Evolutionary conservation across 306 rosid genomes (phyloP).

Genomic region (cucumber (Cucumis sativus)): DNA sequence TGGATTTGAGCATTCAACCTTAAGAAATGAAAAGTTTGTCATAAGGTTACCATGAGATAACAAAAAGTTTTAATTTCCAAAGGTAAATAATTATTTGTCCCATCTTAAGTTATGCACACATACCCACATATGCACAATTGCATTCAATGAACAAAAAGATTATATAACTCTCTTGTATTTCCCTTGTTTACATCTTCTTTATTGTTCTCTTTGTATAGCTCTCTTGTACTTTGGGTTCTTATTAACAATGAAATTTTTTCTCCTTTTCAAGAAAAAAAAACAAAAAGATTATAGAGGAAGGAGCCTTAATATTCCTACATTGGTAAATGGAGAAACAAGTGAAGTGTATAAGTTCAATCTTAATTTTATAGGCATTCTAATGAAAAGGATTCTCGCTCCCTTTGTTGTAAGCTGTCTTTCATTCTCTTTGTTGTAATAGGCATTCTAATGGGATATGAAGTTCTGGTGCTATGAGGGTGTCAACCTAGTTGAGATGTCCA

Average conservation of each 20-base stretch:
- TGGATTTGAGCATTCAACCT: conserved; percentile 71
- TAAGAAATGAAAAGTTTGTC: conserved; percentile 1
- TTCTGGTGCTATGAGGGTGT: no score
- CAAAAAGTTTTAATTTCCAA: neutral
- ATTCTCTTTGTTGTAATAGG: no score
- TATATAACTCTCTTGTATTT: no score
- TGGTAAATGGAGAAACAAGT: neutral
- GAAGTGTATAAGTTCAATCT: neutral
- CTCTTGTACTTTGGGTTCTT: no score
- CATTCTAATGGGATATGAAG: no score
- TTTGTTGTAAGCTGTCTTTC: no score
- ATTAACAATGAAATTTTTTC: no score
- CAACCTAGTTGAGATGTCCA: no score
- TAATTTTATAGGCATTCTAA: neutral
- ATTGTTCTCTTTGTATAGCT: no score
- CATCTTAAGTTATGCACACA: neutral
- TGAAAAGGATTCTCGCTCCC: no score
- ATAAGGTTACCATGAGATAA: conserved; percentile 2
- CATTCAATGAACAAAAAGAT: neutral
- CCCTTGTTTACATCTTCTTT: no score
- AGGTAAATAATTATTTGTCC: neutral
- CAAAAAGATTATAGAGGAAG: neutral
- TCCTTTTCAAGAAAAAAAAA: neutral
- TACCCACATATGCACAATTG: neutral
- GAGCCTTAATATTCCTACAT: neutral